Evolutionary conservation across 139 green algal species (phyloP), one percentile per base, ranked within the genome.

Genomic region (Chlamydomonas incerta): DNA sequence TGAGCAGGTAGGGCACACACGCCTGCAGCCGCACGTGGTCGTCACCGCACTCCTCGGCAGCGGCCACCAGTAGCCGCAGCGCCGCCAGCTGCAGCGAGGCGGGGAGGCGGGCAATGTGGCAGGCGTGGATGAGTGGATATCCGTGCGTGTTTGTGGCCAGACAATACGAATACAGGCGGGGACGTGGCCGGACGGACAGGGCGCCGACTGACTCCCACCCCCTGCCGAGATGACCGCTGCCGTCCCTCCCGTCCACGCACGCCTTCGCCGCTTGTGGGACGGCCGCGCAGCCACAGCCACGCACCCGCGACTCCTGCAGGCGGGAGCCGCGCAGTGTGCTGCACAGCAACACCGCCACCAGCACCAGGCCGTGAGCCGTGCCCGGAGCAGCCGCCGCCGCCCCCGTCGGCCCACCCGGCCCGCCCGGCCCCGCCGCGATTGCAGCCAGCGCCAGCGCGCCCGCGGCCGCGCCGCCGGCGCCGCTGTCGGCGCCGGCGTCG

Each of bases 321-420:
- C 85, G 85, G 0, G 91, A 85, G 21, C 95, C 94, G 21, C 97
- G 85, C 58, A 99, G 82, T 47, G 95, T 86, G 18, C 92, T 92
- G 91, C 97, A 99, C 68, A 99, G 87, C 81, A 98, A 88, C 76
- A 93, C 92, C 13, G 90, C 87, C 17, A 99, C 37, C 80, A 98
- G 83, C 70, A 94, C 90, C 90, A 97, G 90, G 70, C 94, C 93
- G 3, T 93, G 76, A 26, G 81, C 82, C 35, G 35, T 96, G 74
- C 65, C 90, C 80, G 46, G n/a, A 8, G n/a, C 65, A 4, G 31
- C 55, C 96, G 96, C 80, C 97, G 55, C 58, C 21, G 55, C 66
- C 31, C 60, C 34, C 50, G 18, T 41, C 46, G 60, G 31, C 52
- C n/a, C 73, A 33, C 14, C 52, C 1, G 31, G 29, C 52, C 52